Evolutionary conservation across 129 eudicot genomes (phyloP), one percentile per base, ranked within the genome.

Genomic region (Saussurea involucrata): DNA sequence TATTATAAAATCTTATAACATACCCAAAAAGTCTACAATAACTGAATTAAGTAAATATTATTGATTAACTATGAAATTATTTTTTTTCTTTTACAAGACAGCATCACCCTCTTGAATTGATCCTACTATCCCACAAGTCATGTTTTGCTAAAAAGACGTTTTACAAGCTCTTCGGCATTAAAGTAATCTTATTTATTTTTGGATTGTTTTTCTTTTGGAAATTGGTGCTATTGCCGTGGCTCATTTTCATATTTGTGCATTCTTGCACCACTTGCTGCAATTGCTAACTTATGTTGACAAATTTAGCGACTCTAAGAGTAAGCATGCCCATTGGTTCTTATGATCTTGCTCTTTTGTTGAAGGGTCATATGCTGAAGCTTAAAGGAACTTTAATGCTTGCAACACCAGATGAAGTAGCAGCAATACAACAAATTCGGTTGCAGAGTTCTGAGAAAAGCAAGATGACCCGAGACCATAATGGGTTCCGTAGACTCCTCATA

Each of bases 321-420:
- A 21, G 64, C 64, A 57, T 57, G 64, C 21, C 25, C 13, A n/a
- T 53, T 53, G 60, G 22, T 53, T 73, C 22, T 73, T 80, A 15
- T 32, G 3, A 17, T 77, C 4, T 24, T 89, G 12, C 44, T 46
- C 25, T 66, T 57, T 75, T 71, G 40, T 34, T 25, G 71, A 81
- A 95, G 99, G 99, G 99, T 49, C 99, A 95, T 84, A 55, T 92
- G 80, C 85, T 95, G 90, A 95, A 95, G 87, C 97, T 95, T 77
- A 95, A 95, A 85, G 99, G 96, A 53, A 92, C 97, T 37, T 79
- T 95, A 61, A 90, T 95, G 97, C 90, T 95, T 83, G 97, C 99
- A 46, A 92, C 92, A 37, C 89, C 93, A 25, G 96, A 95, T 78
- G 99, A 95, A 72, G 42, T 90, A 69, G 96, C 83, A 85, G 92